Evolutionary conservation across 176 grass and related monocot species (phyloP), one percentile per base, ranked within the genome.

Genomic region (Aechmea fasciata): DNA sequence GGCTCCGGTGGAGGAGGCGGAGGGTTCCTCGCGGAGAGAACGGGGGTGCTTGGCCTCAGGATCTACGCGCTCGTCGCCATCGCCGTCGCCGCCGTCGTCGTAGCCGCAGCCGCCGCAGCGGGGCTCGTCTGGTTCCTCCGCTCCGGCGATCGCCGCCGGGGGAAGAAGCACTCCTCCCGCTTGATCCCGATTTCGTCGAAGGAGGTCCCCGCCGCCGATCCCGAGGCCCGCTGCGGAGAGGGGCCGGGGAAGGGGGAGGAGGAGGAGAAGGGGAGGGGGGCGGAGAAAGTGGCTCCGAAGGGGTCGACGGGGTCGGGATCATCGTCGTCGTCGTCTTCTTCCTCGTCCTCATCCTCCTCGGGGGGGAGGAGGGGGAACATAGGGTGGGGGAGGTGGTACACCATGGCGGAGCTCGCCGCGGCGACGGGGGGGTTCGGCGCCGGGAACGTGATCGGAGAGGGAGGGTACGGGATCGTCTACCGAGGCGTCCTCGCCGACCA

Each of bases 361-460:
- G 52, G 3, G 75, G 54, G 61, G 66, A 77, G 26, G 41, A 69
- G 48, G 75, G 75, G 29, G 18, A 77, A 77, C 66, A 83, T 99
- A 57, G 95, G 95, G 65, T 99, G 95, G 95, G 90, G 95, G 51
- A 52, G 95, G 82, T 99, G 95, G 84, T 99, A 88, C 77, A 57
- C 88, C n/a, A 75, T 99, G 49, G 78, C 74, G 51, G 95, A 94
- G 78, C 84, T 99, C 29, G 87, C 90, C 51, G 83, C 75, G 28
- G 95, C 90, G 15, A 99, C 95, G 12, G 72, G 51, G 2, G 82
- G 72, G 2, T 99, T 99, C 74, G 23, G 49, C 28, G 13, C 51
- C 23, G 77, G 69, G 18, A 86, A 83, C 80, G 90, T 94, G 3
- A 88, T 99, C 73, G 95, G 90, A 3, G 81, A 85, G 13, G 95